Base-by-base conservation (phyloP, 2,329 filamentous ascomycete genomes). In the Botryotinia convoluta region DNA sequence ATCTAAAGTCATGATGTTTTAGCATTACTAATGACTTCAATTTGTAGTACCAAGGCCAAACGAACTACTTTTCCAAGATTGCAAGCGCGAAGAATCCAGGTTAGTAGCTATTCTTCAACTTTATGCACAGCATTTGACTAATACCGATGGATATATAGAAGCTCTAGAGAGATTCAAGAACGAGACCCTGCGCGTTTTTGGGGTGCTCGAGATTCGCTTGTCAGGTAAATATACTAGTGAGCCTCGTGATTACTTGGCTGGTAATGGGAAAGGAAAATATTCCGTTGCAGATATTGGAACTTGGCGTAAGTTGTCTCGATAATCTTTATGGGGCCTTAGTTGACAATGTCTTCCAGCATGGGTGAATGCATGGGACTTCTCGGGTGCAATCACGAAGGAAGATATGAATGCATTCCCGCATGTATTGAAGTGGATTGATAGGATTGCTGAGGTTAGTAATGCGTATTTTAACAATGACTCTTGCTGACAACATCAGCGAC, bases 201-300 rank as follows among this genome's bases (percentile, higher is more conserved):
- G 85, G 69, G 87, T 88, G n/a, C 82, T 88, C n/a, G 86, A 88
- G 74, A 86, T 87, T 73, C 85, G 84, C 16, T 81, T 88, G 1
- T 84, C 82, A 0, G 87, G 87, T 22, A 87, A 86, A 76, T 87
- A 85, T 77, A 84, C 83, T 2, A 85, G 84, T 22, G 80, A 84
- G 73, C 82, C 83, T 20, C 80, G 84, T 20, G 85, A 88, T 12
- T 88, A 87, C 74, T 81, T 88, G 3, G 86, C 85, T 32, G 87
- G 86, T 0, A 84, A 84, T 16, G 86, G 85, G 1, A 84, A 85
- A 75, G 87, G 87, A n/a, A 87, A 85, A 77, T 89, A 88, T 79
- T 83, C 82, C 29, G 81, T 87, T 35, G 85, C 86, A 16, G 86
- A 88, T 76, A 87, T 88, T 72, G 85, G 85, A 74, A 84, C 85